phyloP scores from a whole-genome alignment of 2,329 filamentous ascomycete species.

The Fusarium beomiforme region DNA sequence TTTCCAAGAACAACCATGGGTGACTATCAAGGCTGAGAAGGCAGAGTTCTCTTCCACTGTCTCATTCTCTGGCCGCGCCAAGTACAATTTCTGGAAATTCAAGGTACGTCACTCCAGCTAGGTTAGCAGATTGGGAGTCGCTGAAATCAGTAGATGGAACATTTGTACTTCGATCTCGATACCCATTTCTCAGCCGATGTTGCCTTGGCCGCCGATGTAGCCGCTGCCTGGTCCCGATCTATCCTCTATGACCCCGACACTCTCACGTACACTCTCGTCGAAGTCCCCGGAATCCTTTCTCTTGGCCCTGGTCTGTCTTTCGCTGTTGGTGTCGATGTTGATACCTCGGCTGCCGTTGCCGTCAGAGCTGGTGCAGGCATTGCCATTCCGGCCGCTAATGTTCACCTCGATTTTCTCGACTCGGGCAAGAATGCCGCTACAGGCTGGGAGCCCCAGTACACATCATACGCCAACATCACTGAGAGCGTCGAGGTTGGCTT shows the following conservation, averaged over 20 bases:
- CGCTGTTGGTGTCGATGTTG: neutral
- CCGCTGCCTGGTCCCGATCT: conserved; percentile 8
- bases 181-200: conserved; percentile 7
- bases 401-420: conserved; percentile 7
- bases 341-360: conserved; percentile 2
- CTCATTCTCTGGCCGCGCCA: conserved; percentile 1
- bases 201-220: neutral
- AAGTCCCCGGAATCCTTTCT: conserved; percentile 6
- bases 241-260: conserved; percentile 9
- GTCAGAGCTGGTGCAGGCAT: conserved; percentile 7
- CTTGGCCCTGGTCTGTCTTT: conserved; percentile 5
- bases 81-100: conserved; percentile 20
- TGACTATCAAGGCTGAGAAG: conserved; percentile 8
- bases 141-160: neutral
- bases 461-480: conserved; percentile 8
- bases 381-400: conserved; percentile 1
- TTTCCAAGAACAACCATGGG: conserved; percentile 13
- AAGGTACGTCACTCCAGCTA: neutral
- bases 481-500: conserved; percentile 12
- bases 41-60: conserved; percentile 16
- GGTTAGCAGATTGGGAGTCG: rapidly evolving
- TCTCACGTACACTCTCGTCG: neutral
- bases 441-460: conserved; percentile 11
- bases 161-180: conserved; percentile 13
- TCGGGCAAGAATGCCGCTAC: conserved; percentile 2